Evolutionary conservation across 257 asterid genomes (phyloP).

Genomic region (Nicotiana attenuata): DNA sequence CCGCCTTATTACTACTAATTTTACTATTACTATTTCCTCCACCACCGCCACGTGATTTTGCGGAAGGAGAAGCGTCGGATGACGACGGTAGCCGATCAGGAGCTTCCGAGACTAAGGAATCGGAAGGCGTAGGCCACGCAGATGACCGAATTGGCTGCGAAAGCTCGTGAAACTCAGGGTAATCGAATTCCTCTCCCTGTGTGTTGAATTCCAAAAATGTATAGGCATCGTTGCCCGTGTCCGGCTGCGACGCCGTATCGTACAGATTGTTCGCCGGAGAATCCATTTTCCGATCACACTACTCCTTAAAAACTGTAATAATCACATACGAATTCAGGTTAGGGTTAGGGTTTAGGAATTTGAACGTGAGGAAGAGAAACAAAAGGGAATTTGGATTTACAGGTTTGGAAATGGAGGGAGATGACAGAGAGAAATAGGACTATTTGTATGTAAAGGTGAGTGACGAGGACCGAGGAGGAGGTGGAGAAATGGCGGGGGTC

Average conservation of each 20-base stretch:
- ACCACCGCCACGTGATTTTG: conserved; percentile 38
- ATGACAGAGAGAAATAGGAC: not conserved
- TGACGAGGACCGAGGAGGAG: not conserved
- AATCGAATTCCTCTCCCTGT: conserved; percentile 86
- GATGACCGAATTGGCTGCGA: conserved; percentile 89
- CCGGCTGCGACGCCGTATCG: conserved; percentile 97
- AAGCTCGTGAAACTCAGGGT: conserved; percentile 82
- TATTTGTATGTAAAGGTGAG: not conserved
- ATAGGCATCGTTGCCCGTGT: conserved; percentile 84
- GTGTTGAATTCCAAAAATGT: conserved; percentile 91
- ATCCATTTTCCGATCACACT: conserved; percentile 35
- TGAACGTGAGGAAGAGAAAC: not conserved
- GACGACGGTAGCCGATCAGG: conserved; percentile 50
- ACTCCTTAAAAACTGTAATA: not conserved
- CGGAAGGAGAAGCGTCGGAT: conserved; percentile 53
- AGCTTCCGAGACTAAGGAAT: conserved; percentile 35
- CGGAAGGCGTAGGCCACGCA: conserved; percentile 79
- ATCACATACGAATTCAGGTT: not conserved
- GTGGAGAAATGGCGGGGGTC: not conserved
- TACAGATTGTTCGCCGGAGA: conserved; percentile 71
- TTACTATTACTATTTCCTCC: conserved; percentile 12
- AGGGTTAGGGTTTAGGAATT: conserved; percentile 17
- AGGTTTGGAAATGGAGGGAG: not conserved
- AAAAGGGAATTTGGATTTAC: not conserved
- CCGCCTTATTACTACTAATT: conserved; percentile 46